Evolutionary conservation across 441 rosid genomes (phyloP), one percentile per base, ranked within the genome.

Genomic region (Erodium trifolium): DNA sequence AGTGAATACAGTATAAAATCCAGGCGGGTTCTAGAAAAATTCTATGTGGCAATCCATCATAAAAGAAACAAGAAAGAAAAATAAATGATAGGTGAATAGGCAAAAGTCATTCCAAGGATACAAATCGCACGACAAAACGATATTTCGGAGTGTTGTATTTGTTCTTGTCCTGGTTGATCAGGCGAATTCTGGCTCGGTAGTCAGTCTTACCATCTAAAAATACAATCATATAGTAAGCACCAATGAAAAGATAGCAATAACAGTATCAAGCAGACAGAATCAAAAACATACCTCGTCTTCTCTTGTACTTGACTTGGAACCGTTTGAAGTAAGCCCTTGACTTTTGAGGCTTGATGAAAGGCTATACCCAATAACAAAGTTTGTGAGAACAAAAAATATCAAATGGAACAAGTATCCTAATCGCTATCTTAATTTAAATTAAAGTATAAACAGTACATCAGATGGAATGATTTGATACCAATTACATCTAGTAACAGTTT

Each of bases 231-330:
- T 23, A 19, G 31, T 9, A 23, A 60, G 14, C 29, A 60, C 9
- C 14, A 23, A 23, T 9, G 10, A 3, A 60, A 3, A 55, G 16
- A 49, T 60, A 60, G 14, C 31, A 60, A 10, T 11, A 60, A 23
- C 31, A 27, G 23, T 23, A 60, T 60, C 14, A 60, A 4, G n/a
- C 1, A 14, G 17, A 41, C 11, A 5, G 5, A 0, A 51, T 35
- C 35, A 55, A 67, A 4, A 49, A 4, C 49, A 43, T 67, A 75
- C 78, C 75, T 71, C 78, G 65, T 71, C 78, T 71, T 75, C 78
- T 71, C 72, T 75, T 75, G 47, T 49, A 71, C 72, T 75, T 75
- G 63, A 75, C 78, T 47, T 75, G 78, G 62, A 53, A 75, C 27
- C 78, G 70, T 68, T 75, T 75, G 62, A 65, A 75, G 49, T 75